These are phyloP conservation scores for Lolium rigidum DNA, from an alignment of 176 grass and related monocot species.

Conservation along the genomic window DNA sequence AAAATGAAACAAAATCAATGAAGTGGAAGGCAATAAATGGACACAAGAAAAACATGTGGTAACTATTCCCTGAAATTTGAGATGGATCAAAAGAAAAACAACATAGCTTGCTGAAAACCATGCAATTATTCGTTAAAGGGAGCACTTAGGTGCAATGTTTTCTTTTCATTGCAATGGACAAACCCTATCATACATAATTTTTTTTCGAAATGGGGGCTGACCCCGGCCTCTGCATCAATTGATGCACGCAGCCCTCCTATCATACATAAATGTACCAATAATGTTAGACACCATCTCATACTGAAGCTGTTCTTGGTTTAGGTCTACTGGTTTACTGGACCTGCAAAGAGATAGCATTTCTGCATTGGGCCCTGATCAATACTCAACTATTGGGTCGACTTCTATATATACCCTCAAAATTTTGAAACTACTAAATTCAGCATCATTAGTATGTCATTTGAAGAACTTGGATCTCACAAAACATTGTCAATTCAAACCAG, in stretches of 20 bases:
- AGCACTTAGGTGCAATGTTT: neutral
- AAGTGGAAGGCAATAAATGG: constrained; percentile 21
- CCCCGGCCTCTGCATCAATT: too few relatives aligned
- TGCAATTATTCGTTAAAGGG: neutral
- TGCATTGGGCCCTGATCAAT: constrained; percentile 1
- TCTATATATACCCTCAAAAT: constrained; percentile 13
- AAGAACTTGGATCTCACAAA: neutral
- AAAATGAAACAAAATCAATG: constrained; percentile 8
- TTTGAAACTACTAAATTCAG: neutral
- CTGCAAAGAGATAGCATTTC: neutral
- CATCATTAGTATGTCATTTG: neutral
- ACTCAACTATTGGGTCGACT: constrained; percentile 11
- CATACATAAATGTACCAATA: neutral
- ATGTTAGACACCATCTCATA: neutral
- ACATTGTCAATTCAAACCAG: constrained; percentile 13
- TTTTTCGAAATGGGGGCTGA: too few relatives aligned
- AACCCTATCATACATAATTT: neutral
- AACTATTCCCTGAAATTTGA: neutral
- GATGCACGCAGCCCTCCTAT: too few relatives aligned
- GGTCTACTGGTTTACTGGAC: neutral
- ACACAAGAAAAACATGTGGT: constrained; percentile 1
- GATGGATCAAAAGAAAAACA: neutral
- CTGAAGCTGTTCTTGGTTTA: neutral
- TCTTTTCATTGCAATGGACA: neutral
- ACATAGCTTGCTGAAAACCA: neutral